phyloP scores from a whole-genome alignment of 2,329 filamentous ascomycete species.

The Leptosphaerulina australis region DNA sequence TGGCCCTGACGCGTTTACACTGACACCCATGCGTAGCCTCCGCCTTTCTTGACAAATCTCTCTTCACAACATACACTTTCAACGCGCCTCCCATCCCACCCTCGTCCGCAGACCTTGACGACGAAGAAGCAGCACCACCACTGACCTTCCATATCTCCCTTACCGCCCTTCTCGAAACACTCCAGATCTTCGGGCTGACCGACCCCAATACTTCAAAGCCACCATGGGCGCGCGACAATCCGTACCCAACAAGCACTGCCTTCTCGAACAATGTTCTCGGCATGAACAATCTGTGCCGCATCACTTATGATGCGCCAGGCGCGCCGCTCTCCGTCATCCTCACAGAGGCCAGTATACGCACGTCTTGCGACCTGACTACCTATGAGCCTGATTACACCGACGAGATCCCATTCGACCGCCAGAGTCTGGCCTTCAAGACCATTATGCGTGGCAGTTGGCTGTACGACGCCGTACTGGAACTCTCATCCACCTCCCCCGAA shows the following conservation, averaged over 20 bases:
- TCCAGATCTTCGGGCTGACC: slow-evolving; percentile 87
- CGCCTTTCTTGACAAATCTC: slow-evolving; percentile 82
- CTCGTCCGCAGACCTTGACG: slow-evolving; percentile 38
- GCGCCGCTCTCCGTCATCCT: slow-evolving; percentile 83
- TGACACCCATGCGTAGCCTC: slow-evolving; percentile 57
- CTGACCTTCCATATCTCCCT: slow-evolving; percentile 85
- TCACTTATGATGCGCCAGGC: slow-evolving; percentile 77
- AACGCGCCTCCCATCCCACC: slow-evolving; percentile 57
- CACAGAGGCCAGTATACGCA: slow-evolving; percentile 75
- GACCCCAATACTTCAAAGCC: slow-evolving; percentile 49
- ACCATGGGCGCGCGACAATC: slow-evolving; percentile 50
- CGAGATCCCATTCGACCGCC: slow-evolving; percentile 86
- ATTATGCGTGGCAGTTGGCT: slow-evolving; percentile 85
- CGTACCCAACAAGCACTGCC: slow-evolving; percentile 67
- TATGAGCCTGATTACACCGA: slow-evolving; percentile 72
- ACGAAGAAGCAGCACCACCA: slow-evolving; percentile 49
- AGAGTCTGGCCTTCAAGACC: slow-evolving; percentile 83
- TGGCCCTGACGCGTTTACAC: slow-evolving; percentile 6
- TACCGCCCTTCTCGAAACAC: slow-evolving; percentile 83
- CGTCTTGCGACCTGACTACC: slow-evolving; percentile 83
- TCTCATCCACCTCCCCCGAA: slow-evolving; percentile 71
- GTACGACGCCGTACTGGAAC: slow-evolving; percentile 73
- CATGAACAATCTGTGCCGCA: slow-evolving; percentile 82
- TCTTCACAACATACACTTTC: slow-evolving; percentile 86
- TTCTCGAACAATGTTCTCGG: slow-evolving; percentile 85